phyloP scores from a whole-genome alignment of 257 asterid genomes.

The Gentiana dahurica region DNA sequence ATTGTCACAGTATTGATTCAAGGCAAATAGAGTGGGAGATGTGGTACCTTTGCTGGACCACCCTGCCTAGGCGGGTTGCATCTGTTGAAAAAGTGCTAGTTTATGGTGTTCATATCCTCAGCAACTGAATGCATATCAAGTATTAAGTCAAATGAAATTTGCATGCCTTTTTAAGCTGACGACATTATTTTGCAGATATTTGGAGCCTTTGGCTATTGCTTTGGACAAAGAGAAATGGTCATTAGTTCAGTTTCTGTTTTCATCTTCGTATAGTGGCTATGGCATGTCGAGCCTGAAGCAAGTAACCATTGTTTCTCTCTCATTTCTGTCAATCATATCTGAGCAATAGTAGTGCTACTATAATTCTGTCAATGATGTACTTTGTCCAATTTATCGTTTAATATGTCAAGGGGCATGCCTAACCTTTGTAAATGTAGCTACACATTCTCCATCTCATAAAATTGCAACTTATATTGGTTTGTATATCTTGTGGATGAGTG shows the following conservation, averaged over 20 bases:
- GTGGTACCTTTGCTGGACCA: too few species aligned
- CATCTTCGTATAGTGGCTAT: slow-evolving; percentile 85
- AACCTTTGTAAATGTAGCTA: neutral
- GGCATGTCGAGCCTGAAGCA: slow-evolving; percentile 88
- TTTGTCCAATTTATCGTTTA: neutral
- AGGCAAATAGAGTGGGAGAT: too few species aligned
- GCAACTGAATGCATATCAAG: too few species aligned
- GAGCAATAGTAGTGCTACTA: neutral
- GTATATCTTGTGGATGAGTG: too few species aligned
- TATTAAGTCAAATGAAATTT: neutral
- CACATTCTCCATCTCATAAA: neutral
- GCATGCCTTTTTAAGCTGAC: slow-evolving; percentile 12
- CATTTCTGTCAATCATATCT: neutral
- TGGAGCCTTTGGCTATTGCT: slow-evolving; percentile 81
- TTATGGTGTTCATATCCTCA: neutral
- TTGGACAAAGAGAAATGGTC: slow-evolving; percentile 91
- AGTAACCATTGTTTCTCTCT: slow-evolving; percentile 28
- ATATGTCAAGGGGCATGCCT: neutral
- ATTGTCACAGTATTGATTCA: slow-evolving; percentile 3
- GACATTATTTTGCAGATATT: slow-evolving; percentile 44
- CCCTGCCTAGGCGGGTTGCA: too few species aligned
- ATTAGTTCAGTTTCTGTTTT: slow-evolving; percentile 72
- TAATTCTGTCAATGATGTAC: slow-evolving; percentile 6
- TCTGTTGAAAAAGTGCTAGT: too few species aligned
- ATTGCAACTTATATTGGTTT: too few species aligned